Base-by-base conservation (phyloP, 2,329 filamentous ascomycete genomes). In the Aureobasidium zeae region DNA sequence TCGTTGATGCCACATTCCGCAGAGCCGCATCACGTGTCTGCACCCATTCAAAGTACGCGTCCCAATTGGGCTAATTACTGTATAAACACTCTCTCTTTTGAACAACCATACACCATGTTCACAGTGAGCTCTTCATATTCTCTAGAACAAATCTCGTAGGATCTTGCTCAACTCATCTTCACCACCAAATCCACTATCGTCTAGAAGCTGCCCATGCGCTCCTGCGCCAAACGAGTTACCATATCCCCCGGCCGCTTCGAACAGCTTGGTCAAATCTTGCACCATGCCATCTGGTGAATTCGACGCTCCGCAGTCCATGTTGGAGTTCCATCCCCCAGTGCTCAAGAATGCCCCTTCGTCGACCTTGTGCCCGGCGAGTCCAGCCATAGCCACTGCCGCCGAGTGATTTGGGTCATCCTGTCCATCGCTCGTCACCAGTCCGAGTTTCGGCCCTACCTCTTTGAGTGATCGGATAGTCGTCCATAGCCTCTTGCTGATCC, bases 401-500 rank as follows among this genome's bases (percentile, higher is more conserved):
- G 70, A 72, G 2, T 74, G 77, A 54, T 77, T 76, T 12, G 75
- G 68, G 49, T 80, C 76, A 15, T 44, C 33, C 6, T 33, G 39
- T 10, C 15, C 19, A 25, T 28, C 28, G 34, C 13, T 22, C 15
- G 26, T 29, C 12, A 63, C 63, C 15, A 83, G 68, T 0, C 83
- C 83, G 1, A 87, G 72, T 15, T 77, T 74, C 1, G 81, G 80
- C 0, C 79, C 83, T 5, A 85, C 77, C 48, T 83, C 77, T 53
- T 83, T 84, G 26, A 88, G 71, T 0, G 78, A 76, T 31, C 73
- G 72, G 41, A 86, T 77, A 0, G 79, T 85, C 49, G 75, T 74
- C 83, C 83, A 88, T 1, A 88, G 65, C 1, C 83, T 72, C 52
- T 83, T 79, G 5, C 77, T 81, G 2, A 86, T 78, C 65, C 76